phyloP scores from a whole-genome alignment of 192 early-diverging fungal species.

The Linnemannia exigua region DNA sequence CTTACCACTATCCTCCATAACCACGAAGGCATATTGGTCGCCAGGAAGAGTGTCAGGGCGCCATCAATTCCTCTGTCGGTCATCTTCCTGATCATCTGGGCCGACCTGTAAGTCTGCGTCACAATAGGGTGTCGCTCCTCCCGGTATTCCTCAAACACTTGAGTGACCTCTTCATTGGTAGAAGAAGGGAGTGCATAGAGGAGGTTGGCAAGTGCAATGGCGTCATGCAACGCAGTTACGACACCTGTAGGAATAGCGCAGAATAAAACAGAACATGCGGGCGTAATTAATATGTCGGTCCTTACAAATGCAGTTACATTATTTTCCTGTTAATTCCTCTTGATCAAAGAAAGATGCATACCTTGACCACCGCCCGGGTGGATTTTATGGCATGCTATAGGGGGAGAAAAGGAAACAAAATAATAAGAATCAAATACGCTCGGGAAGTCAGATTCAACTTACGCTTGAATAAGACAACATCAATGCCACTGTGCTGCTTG shows the following conservation, averaged over 20 bases:
- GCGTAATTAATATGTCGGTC: not conserved
- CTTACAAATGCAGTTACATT: too few species aligned
- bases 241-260: not conserved
- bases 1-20: not conserved
- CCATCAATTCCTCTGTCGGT: not conserved
- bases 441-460: too few species aligned
- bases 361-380: too few species aligned
- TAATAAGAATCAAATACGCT: too few species aligned
- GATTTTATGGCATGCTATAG: too few species aligned
- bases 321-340: too few species aligned
- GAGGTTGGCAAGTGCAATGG: slow-evolving; percentile 7
- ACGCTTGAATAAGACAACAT: too few species aligned
- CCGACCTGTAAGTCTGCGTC: not conserved
- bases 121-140: slow-evolving; percentile 6
- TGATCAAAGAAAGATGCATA: too few species aligned
- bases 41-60: not conserved
- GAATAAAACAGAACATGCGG: not conserved
- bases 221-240: slow-evolving; percentile 5
- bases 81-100: not conserved
- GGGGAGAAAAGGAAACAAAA: too few species aligned
- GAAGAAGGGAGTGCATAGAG: not conserved
- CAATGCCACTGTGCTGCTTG: too few species aligned
- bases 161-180: not conserved
- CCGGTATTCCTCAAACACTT: slow-evolving; percentile 3
- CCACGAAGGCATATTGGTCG: not conserved